phyloP scores from a whole-genome alignment of 805 yeast genomes.

The Saturnispora silvae region DNA sequence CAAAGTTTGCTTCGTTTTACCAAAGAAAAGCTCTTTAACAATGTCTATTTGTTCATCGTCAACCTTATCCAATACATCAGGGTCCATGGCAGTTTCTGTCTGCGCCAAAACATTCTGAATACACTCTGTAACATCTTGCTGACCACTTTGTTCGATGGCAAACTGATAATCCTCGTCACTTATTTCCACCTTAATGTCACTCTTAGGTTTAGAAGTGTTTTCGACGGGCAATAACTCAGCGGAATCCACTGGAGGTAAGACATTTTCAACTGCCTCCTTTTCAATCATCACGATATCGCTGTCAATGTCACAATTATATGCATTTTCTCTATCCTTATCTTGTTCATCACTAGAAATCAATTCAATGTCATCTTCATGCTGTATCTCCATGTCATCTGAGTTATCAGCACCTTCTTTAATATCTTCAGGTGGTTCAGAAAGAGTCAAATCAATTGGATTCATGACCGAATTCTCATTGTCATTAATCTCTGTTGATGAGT shows the following conservation, averaged over 20 bases:
- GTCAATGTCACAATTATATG: not conserved
- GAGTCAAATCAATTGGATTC: not conserved
- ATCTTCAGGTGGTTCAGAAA: not conserved
- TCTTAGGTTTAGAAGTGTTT: not conserved
- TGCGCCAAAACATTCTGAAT: slow-evolving; percentile 89
- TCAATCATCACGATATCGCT: not conserved
- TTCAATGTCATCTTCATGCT: not conserved
- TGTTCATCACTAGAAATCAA: not conserved
- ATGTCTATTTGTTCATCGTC: slow-evolving; percentile 80
- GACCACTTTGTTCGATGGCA: slow-evolving; percentile 75
- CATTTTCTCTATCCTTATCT: not conserved
- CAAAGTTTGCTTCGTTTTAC: slow-evolving; percentile 72
- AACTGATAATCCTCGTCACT: slow-evolving; percentile 59
- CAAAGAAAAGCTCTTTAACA: slow-evolving; percentile 72
- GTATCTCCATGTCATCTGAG: not conserved
- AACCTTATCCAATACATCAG: slow-evolving; percentile 44
- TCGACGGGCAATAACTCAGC: too few species aligned
- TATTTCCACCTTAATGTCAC: slow-evolving; percentile 26
- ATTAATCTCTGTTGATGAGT: slow-evolving; percentile 7
- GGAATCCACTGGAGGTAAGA: too few species aligned
- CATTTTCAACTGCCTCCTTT: too few species aligned
- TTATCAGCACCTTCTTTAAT: not conserved
- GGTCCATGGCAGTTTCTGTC: slow-evolving; percentile 76
- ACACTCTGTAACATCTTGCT: slow-evolving; percentile 97
- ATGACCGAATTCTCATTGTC: not conserved